Evolutionary conservation across 164 flowering plant species (phyloP).

Genomic region (Platanus orientalis): DNA sequence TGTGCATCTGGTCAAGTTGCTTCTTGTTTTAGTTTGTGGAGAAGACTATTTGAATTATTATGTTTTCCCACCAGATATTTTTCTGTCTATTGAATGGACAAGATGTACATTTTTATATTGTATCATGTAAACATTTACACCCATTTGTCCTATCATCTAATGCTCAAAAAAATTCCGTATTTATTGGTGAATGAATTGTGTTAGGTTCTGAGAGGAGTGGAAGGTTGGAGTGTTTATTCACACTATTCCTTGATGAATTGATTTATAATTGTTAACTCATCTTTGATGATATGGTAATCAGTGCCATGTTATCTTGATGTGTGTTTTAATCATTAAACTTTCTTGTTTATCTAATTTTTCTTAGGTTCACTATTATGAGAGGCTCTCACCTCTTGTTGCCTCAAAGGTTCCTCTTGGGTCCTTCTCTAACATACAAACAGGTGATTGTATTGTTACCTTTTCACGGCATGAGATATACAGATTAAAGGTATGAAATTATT

Average conservation of each 20-base stretch:
- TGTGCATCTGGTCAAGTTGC: background rate
- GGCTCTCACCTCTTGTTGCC: conserved; percentile 83
- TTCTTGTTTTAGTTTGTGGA: conserved; percentile 1
- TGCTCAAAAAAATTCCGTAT: background rate
- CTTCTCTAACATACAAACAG: conserved; percentile 55
- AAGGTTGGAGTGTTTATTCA: background rate
- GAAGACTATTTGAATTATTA: background rate
- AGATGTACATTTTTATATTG: background rate
- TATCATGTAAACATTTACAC: background rate
- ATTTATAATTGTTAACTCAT: background rate
- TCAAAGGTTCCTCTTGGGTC: conserved; percentile 61
- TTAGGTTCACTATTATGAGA: conserved; percentile 76
- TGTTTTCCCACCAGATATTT: background rate
- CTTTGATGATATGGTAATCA: background rate
- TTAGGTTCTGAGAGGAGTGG: no score
- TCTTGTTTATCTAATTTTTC: conserved; percentile 2
- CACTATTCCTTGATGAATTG: background rate
- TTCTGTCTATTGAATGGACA: background rate
- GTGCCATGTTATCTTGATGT: background rate
- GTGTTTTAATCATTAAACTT: background rate
- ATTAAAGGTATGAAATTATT: conserved; percentile 48
- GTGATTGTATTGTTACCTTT: conserved; percentile 92
- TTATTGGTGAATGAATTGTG: no score
- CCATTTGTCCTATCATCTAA: background rate
- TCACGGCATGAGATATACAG: conserved; percentile 67